These are phyloP conservation scores for Globisporangium cystogenes DNA, from an alignment of 352 stramenopile genomes.

Conservation along the genomic window DNA sequence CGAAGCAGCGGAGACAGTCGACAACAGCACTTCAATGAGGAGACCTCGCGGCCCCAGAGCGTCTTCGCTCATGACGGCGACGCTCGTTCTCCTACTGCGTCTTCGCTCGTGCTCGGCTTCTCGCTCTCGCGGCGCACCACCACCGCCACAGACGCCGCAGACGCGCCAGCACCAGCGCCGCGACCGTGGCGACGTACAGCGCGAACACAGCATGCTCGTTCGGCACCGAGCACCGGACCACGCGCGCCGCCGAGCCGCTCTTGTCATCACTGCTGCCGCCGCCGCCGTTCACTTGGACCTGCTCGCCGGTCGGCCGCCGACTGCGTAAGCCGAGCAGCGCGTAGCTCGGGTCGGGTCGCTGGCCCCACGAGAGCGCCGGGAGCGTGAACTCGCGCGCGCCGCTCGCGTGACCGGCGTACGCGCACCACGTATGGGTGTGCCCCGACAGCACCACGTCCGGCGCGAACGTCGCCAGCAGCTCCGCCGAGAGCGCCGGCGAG, in stretches of 20 bases:
- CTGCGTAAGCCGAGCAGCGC: conserved; percentile 31
- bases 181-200: conserved; percentile 19
- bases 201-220: conserved; percentile 31
- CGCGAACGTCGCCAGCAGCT: conserved; percentile 40
- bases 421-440: conserved; percentile 73
- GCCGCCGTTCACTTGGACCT: background rate
- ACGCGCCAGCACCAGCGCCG: conserved; percentile 13
- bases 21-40: no score
- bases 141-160: conserved; percentile 1
- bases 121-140: background rate
- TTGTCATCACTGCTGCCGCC: background rate
- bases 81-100: conserved; percentile 2
- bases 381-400: conserved; percentile 53
- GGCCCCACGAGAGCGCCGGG: conserved; percentile 72
- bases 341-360: conserved; percentile 77
- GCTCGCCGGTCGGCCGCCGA: background rate
- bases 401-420: conserved; percentile 23
- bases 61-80: background rate
- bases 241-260: background rate
- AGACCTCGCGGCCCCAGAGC: no score
- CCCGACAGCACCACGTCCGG: conserved; percentile 60
- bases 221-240: conserved; percentile 30
- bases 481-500: conserved; percentile 38
- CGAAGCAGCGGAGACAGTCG: no score
- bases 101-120: background rate